Base-by-base conservation (phyloP, 768 basidiomycete species). In the Cubamyces lactineus region DNA sequence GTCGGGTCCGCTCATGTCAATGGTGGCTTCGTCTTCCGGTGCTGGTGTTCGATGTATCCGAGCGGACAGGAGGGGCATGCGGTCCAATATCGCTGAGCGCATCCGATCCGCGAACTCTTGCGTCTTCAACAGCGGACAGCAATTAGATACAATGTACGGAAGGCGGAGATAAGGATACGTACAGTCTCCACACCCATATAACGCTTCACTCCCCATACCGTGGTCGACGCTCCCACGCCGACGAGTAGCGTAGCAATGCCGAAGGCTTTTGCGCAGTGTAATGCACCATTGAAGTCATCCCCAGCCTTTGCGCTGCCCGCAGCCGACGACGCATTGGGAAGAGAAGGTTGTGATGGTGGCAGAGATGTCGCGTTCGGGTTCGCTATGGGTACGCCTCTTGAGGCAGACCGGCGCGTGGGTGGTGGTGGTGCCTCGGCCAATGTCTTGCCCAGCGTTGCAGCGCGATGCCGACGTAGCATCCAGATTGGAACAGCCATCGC, bases 221-320 rank as follows among this genome's bases (percentile, higher is more conserved):
- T 71, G 0, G 71, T 74, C 5, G 77, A 71, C 0, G 82, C 87
- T 24, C 81, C 76, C 3, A 79, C 71, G 0, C 79, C 67, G 24
- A 90, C 88, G 38, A 88, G 67, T 11, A 81, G 68, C 0, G 89
- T 91, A 4, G 89, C 87, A 43, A 89, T 79, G 2, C 80, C 76
- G 42, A 92, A 85, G 0, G 89, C 89, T 65, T 87, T 88, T 5
- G 82, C 75, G 1, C 83, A 81, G 64, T 85, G 80, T 2, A 88
- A 58, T 0, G 81, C 81, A 0, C 79, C 82, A 47, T 83, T 84
- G 66, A 82, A 80, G 40, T 75, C 71, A 59, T 79, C 78, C 5
- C 66, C 69, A 34, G 43, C 51, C 15, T 2, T 17, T 1, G 43
- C 54, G 11, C 59, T 50, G n/a, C 30, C 19, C 9, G 34, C 34